A percentile compares a stretch with the other conserved stretches of the same genome.
Evolutionary conservation across 441 rosid genomes (phyloP).

Genomic region (Corymbia citriodora): DNA sequence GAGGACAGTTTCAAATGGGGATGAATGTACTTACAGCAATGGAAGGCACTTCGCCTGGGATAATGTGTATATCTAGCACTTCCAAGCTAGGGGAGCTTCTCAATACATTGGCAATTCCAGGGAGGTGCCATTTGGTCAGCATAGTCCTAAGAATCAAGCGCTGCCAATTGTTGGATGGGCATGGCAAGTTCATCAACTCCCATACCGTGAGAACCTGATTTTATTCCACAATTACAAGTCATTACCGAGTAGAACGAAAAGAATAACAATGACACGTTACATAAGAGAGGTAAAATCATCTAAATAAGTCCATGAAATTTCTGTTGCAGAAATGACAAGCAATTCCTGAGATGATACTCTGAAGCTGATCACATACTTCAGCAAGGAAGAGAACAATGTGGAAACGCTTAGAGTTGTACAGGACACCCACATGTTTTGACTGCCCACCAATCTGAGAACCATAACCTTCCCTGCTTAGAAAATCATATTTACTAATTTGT

Average conservation of each 20-base stretch:
- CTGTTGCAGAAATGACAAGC: background rate
- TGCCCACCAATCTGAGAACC: background rate
- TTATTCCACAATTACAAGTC: background rate
- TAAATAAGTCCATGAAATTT: background rate
- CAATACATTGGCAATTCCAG: conserved; percentile 1
- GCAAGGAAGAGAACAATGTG: background rate
- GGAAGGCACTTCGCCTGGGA: background rate
- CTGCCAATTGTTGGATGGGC: conserved; percentile 1
- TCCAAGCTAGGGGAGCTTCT: conserved; percentile 7
- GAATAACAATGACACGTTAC: background rate
- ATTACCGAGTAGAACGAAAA: background rate
- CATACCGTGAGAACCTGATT: background rate
- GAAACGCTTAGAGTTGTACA: background rate
- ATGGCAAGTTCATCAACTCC: background rate
- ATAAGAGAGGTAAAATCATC: background rate
- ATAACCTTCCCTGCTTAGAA: background rate
- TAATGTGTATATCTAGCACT: background rate
- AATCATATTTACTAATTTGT: background rate
- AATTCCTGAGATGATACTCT: background rate
- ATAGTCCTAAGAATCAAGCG: background rate
- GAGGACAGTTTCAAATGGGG: background rate
- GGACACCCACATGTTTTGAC: background rate
- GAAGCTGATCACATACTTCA: background rate
- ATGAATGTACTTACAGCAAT: background rate
- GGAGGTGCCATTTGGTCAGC: conserved; percentile 10